Evolutionary conservation across 2,329 filamentous ascomycete genomes (phyloP).

Genomic region (Elsinoe fawcettii): DNA sequence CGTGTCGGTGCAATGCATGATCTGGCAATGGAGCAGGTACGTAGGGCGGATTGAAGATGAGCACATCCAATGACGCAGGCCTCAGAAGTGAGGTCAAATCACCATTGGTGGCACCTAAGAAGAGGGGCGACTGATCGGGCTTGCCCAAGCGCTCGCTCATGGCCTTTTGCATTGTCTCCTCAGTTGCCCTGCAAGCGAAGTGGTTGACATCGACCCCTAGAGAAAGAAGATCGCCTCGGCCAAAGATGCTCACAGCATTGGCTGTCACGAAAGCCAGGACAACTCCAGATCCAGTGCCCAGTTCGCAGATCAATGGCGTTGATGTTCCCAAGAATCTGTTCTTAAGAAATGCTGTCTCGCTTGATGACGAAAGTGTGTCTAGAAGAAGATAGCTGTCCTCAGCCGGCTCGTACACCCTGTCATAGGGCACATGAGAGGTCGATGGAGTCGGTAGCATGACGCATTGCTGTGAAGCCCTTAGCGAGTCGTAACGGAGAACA

Average conservation of each 20-base stretch:
- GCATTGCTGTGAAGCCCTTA: neutral
- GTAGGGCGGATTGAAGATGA: slow-evolving; percentile 96
- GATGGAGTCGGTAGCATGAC: slow-evolving; percentile 86
- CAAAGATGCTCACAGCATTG: slow-evolving; percentile 65
- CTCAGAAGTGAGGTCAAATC: slow-evolving; percentile 62
- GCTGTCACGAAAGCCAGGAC: slow-evolving; percentile 83
- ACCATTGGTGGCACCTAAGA: slow-evolving; percentile 59
- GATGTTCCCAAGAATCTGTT: slow-evolving; percentile 46
- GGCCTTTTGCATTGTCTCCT: slow-evolving; percentile 55
- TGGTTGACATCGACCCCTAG: slow-evolving; percentile 77
- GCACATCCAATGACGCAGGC: slow-evolving; percentile 60
- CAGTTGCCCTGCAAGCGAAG: slow-evolving; percentile 71
- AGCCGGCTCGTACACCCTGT: slow-evolving; percentile 85
- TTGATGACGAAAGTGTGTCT: slow-evolving; percentile 70
- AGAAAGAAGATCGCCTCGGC: slow-evolving; percentile 59
- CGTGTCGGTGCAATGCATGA: slow-evolving; percentile 33
- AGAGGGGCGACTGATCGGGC: slow-evolving; percentile 29
- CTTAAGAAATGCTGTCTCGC: slow-evolving; percentile 62
- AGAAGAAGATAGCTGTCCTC: slow-evolving; percentile 94
- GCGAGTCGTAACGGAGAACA: too few relatives aligned
- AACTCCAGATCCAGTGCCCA: slow-evolving; percentile 87
- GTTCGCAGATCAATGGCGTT: slow-evolving; percentile 62
- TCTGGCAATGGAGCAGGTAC: slow-evolving; percentile 51
- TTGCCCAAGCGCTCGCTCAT: slow-evolving; percentile 26
- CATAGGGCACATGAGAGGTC: slow-evolving; percentile 83